phyloP scores from a whole-genome alignment of 106 monocot genomes.

The Cymbidium sinense region DNA sequence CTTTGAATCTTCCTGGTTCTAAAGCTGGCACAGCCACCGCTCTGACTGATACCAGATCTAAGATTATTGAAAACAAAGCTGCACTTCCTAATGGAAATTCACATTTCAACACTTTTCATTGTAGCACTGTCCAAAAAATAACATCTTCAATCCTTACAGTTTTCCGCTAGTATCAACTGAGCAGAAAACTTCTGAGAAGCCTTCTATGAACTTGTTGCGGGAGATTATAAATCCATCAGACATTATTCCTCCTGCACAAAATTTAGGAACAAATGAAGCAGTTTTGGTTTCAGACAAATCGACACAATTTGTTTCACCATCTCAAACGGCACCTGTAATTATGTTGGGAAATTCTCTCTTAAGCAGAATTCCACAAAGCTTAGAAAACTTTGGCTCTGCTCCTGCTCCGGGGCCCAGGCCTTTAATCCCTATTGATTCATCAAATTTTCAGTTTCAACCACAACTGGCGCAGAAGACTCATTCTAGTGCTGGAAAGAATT shows the following conservation, averaged over 20 bases:
- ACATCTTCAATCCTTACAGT: slow-evolving; percentile 10
- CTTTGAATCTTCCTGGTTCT: no score
- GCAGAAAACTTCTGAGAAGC: no score
- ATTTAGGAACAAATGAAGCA: neutral
- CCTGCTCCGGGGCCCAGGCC: slow-evolving; percentile 10
- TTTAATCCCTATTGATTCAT: slow-evolving; percentile 5
- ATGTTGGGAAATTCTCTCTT: neutral
- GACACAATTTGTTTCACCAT: neutral
- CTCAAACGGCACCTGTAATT: neutral
- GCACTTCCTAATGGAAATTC: neutral
- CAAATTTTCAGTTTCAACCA: slow-evolving; percentile 8
- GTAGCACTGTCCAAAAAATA: neutral
- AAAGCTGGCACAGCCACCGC: no score
- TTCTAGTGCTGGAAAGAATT: slow-evolving; percentile 8
- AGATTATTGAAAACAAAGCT: slow-evolving; percentile 6
- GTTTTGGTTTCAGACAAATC: slow-evolving; percentile 4
- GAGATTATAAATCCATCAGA: slow-evolving; percentile 7
- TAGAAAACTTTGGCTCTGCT: slow-evolving; percentile 1
- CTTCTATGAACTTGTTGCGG: slow-evolving; percentile 10
- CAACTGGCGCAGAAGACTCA: slow-evolving; percentile 3
- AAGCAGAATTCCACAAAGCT: neutral
- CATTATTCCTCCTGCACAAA: slow-evolving; percentile 12
- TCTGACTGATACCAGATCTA: no score
- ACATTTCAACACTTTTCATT: neutral
- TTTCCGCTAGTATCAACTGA: slow-evolving; percentile 15